Percentiles rank a stretch among this genome's conserved stretches.
phyloP scores from a whole-genome alignment of 2,329 filamentous ascomycete genomes.

The Venturiaceae sp. region DNA sequence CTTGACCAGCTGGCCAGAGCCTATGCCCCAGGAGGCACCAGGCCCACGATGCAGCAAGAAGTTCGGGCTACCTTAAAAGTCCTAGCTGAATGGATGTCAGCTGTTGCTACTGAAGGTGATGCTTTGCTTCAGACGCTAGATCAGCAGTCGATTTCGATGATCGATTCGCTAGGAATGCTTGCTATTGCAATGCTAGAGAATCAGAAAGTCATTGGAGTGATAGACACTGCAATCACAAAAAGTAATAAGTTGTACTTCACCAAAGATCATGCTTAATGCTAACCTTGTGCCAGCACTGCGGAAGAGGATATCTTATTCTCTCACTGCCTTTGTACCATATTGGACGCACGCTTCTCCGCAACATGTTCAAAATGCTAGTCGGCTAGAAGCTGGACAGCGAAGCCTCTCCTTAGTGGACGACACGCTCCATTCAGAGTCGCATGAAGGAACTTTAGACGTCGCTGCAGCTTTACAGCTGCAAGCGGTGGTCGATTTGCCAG shows the following conservation, averaged over 20 bases:
- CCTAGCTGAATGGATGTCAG: slow-evolving; percentile 8
- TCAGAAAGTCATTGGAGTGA: slow-evolving; percentile 40
- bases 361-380: slow-evolving; percentile 25
- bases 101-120: slow-evolving; percentile 1
- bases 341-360: slow-evolving; percentile 7
- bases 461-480: slow-evolving; percentile 33
- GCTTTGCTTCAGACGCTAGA: slow-evolving; percentile 1
- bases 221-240: slow-evolving; percentile 45
- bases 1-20: slow-evolving; percentile 3
- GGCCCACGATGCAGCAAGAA: slow-evolving; percentile 8
- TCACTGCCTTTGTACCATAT: slow-evolving; percentile 45
- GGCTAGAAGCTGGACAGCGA: slow-evolving; percentile 28
- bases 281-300: slow-evolving; percentile 29
- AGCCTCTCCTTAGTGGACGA: slow-evolving; percentile 34
- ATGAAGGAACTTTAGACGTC: slow-evolving; percentile 28
- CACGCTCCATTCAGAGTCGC: slow-evolving; percentile 25
- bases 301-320: slow-evolving; percentile 39
- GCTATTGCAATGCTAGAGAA: slow-evolving; percentile 55
- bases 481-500: slow-evolving; percentile 54
- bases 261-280: neutral
- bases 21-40: neutral
- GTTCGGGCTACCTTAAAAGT: neutral
- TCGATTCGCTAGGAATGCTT: slow-evolving; percentile 55
- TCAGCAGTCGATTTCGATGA: slow-evolving; percentile 43
- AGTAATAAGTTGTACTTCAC: slow-evolving; percentile 26